These are phyloP conservation scores for Hippophae rhamnoides DNA, from an alignment of 306 rosid species.

Conservation along the genomic window DNA sequence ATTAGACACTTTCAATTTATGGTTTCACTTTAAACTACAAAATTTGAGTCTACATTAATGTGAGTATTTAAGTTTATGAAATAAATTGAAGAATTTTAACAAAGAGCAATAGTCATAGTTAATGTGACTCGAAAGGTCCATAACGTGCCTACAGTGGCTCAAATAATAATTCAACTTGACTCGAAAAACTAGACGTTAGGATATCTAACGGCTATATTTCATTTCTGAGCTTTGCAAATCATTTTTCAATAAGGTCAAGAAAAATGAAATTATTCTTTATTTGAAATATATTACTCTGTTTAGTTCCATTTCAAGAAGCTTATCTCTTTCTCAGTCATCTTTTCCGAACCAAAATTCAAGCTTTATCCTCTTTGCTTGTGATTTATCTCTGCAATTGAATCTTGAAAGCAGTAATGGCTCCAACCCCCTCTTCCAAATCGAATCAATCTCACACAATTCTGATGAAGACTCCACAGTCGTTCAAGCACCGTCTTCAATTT, in stretches of 20 bases:
- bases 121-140: too few species aligned
- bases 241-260: background rate
- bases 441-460: constrained; percentile 36
- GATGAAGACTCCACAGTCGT: constrained; percentile 69
- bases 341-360: constrained; percentile 1
- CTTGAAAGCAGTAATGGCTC: constrained; percentile 62
- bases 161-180: too few species aligned
- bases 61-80: too few species aligned
- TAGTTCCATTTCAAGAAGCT: constrained; percentile 8
- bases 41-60: too few species aligned
- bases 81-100: too few species aligned
- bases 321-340: constrained; percentile 15
- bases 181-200: constrained; percentile 38
- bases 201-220: constrained; percentile 64
- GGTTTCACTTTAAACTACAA: too few species aligned
- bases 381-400: constrained; percentile 13
- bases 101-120: too few species aligned
- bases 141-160: too few species aligned
- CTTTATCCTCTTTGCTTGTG: background rate
- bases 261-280: background rate
- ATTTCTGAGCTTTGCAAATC: constrained; percentile 27
- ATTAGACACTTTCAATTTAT: too few species aligned
- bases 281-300: background rate
- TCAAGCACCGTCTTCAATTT: constrained; percentile 74
- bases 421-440: constrained; percentile 79